Conservation (phyloP, 371 early-diverging fungal species). For the Mucor racemosus region DNA sequence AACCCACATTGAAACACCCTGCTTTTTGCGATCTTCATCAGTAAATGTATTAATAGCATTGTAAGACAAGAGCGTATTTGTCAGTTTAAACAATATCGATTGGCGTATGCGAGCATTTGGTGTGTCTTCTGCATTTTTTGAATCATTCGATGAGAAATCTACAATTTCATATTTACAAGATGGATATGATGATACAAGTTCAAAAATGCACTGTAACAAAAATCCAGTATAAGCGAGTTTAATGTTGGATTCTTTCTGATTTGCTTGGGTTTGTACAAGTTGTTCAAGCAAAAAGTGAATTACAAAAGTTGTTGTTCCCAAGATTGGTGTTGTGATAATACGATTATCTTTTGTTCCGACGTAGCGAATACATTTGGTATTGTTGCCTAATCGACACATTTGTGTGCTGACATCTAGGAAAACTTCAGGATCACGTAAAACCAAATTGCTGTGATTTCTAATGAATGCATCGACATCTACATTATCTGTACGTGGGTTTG, state of each 20-base stretch:
- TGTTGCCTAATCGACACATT: constrained; percentile 7
- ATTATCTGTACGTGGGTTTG: not conserved
- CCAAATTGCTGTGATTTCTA: constrained; percentile 11
- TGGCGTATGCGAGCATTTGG: constrained; percentile 10
- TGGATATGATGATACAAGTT: constrained; percentile 84
- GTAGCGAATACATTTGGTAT: constrained; percentile 4
- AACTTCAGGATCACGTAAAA: constrained; percentile 16
- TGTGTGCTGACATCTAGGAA: constrained; percentile 20
- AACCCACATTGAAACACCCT: constrained; percentile 71
- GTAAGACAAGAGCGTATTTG: constrained; percentile 67
- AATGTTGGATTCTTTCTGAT: constrained; percentile 1
- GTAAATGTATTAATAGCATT: constrained; percentile 53
- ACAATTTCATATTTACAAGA: constrained; percentile 76
- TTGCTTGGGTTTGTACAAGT: constrained; percentile 6
- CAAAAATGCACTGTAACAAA: constrained; percentile 84
- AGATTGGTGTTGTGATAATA: not conserved
- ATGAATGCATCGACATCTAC: constrained; percentile 13
- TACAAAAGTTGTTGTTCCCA: constrained; percentile 5
- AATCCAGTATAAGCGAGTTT: constrained; percentile 72
- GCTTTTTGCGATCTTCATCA: constrained; percentile 58
- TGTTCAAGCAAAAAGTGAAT: constrained; percentile 24
- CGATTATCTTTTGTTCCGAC: not conserved
- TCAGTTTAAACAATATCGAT: constrained; percentile 37
- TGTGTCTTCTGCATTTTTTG: not conserved
- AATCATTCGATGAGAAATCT: constrained; percentile 16